Conservation (phyloP, 352 stramenopile genomes). For the Pythium guiyangense region DNA sequence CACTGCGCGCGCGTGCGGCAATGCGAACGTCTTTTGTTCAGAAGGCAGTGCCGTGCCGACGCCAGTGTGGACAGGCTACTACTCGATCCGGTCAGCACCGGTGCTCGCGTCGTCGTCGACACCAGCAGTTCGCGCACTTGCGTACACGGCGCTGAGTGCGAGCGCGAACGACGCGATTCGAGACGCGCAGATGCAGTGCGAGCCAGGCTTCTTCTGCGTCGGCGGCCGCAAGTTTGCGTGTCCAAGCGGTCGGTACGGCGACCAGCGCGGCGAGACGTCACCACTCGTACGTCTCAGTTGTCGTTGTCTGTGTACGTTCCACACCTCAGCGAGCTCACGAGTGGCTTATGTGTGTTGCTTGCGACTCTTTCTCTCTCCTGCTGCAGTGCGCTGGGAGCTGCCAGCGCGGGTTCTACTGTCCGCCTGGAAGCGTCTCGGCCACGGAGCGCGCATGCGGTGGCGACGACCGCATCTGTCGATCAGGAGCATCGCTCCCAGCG, state of each 20-base stretch:
- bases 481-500: constrained; percentile 21
- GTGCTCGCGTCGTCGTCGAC: neutral
- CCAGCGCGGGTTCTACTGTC: constrained; percentile 64
- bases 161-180: constrained; percentile 25
- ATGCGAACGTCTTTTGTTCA: constrained; percentile 54
- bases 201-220: constrained; percentile 63
- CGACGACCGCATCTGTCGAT: constrained; percentile 36
- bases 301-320: too few relatives aligned
- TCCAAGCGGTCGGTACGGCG: constrained; percentile 54
- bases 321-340: neutral
- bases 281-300: too few relatives aligned
- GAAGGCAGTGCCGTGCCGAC: constrained; percentile 45
- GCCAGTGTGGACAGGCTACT: constrained; percentile 56
- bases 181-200: constrained; percentile 53
- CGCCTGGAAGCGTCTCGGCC: constrained; percentile 33
- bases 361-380: too few relatives aligned
- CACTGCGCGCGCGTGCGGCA: constrained; percentile 25
- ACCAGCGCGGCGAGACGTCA: constrained; percentile 39
- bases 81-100: constrained; percentile 28
- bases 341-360: too few relatives aligned
- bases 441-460: constrained; percentile 41
- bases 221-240: constrained; percentile 46
- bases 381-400: constrained; percentile 58
- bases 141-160: constrained; percentile 13
- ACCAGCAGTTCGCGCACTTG: too few relatives aligned